Base-by-base conservation (phyloP, 306 rosid species). In the Myrica gale region DNA sequence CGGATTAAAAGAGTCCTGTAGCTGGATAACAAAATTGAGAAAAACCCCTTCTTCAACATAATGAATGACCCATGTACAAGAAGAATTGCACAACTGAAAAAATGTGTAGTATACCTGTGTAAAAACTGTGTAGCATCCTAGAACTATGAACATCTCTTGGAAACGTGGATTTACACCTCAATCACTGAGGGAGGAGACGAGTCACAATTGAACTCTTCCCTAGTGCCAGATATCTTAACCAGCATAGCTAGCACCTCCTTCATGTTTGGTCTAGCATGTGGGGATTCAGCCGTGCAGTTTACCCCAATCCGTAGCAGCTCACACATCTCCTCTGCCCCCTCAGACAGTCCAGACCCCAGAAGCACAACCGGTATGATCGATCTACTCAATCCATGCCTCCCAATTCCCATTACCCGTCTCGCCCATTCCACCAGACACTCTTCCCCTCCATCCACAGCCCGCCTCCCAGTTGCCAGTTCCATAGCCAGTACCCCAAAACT, bases 371-470 rank as follows among this genome's bases (percentile, higher is more conserved):
- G 96, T n/a, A 76, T 81, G 52, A 82, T 80, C 7, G 87, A 72
- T 0, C 80, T 56, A 8, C 79, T 76, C 23, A 84, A 54, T 65
- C 85, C 90, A 13, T 66, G 55, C 23, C 85, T 63, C 50, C 92
- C 92, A 26, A 72, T 81, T 55, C 87, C 85, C 90, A 89, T 85
- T 50, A 88, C 96, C 65, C 97, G 84, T 73, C 82, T 85, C 0
- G 89, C 96, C 97, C 98, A 90, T 76, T 96, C 99, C 66, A 92
- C 88, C 47, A 96, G 68, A 60, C 99, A 88, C 84, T 96, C 99
- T 72, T 92, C 98, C 21, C 96, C 99, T 78, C 98, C 99, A 51
- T 96, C 98, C 75, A 92, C 89, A 2, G 99, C 99, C 66, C 90
- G 81, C 76, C 99, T 85, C 39, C 85, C 99, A 0, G 98, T 89